These are phyloP conservation scores for Sergeia podlipaevii DNA, from an alignment of 208 protist genomes.

Conservation along the genomic window DNA sequence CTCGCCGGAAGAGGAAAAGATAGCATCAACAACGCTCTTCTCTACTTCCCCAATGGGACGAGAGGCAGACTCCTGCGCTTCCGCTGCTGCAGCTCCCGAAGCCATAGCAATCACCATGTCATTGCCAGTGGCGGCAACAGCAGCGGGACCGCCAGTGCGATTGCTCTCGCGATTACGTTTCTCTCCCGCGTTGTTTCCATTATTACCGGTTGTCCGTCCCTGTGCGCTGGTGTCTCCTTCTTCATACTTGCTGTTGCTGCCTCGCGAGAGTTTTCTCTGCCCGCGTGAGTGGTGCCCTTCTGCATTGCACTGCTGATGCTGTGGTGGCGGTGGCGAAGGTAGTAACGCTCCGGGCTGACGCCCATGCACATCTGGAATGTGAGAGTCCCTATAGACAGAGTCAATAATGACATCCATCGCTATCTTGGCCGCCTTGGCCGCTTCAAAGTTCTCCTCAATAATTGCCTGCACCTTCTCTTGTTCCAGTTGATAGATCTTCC, in stretches of 20 bases:
- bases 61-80: background rate
- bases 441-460: conserved; percentile 86
- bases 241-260: background rate
- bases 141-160: conserved; percentile 1
- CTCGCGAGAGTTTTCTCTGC: background rate
- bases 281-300: background rate
- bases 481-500: conserved; percentile 78
- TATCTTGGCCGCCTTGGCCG: conserved; percentile 61
- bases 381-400: conserved; percentile 37
- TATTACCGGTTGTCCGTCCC: no score
- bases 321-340: background rate
- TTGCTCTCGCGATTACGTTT: background rate
- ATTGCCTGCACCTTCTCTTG: conserved; percentile 90
- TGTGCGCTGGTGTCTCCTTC: no score
- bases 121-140: conserved; percentile 11
- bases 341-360: background rate
- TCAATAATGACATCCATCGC: conserved; percentile 69
- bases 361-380: conserved; percentile 26
- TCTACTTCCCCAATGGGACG: conserved; percentile 5
- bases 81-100: background rate
- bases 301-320: background rate
- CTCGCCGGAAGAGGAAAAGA: conserved; percentile 19
- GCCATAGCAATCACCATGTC: conserved; percentile 1
- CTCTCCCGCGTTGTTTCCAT: no score
- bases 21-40: conserved; percentile 16